phyloP scores from a whole-genome alignment of 306 rosid species.

The Hippophae rhamnoides region DNA sequence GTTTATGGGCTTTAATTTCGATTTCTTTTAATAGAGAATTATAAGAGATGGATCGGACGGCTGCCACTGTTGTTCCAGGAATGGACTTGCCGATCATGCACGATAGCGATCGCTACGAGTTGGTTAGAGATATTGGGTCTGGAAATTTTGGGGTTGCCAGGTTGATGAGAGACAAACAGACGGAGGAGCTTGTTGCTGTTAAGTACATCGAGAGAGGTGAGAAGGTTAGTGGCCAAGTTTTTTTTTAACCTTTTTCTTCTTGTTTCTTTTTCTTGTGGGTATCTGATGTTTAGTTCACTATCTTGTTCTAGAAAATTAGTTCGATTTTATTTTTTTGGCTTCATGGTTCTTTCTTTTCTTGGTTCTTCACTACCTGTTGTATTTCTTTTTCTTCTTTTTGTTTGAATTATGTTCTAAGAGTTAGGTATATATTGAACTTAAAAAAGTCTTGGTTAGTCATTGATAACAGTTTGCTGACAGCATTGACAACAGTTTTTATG shows the following conservation, averaged over 20 bases:
- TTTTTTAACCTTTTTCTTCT: neutral
- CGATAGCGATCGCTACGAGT: constrained; percentile 85
- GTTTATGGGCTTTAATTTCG: constrained; percentile 13
- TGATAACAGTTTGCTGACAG: neutral
- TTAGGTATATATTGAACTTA: neutral
- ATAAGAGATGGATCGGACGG: constrained; percentile 45
- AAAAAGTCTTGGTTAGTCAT: neutral
- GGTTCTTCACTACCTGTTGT: too few species aligned
- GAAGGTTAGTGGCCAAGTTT: constrained; percentile 47
- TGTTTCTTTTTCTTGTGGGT: neutral
- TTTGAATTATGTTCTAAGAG: neutral
- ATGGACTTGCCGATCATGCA: constrained; percentile 94
- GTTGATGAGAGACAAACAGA: constrained; percentile 84
- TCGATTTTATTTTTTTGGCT: too few species aligned
- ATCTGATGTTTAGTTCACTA: neutral
- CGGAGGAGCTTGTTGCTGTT: constrained; percentile 86
- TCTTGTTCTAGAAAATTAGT: too few species aligned
- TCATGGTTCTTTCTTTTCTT: too few species aligned
- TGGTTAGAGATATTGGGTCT: constrained; percentile 77
- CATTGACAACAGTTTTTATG: too few species aligned
- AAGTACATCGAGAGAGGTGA: constrained; percentile 99
- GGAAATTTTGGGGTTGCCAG: constrained; percentile 93
- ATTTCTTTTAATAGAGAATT: constrained; percentile 6
- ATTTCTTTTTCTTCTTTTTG: too few species aligned
- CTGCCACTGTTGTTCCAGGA: constrained; percentile 50